Percentiles rank a stretch among this genome's conserved stretches.
Conservation (phyloP, 768 basidiomycete genomes). For the Boletales sp. region DNA sequence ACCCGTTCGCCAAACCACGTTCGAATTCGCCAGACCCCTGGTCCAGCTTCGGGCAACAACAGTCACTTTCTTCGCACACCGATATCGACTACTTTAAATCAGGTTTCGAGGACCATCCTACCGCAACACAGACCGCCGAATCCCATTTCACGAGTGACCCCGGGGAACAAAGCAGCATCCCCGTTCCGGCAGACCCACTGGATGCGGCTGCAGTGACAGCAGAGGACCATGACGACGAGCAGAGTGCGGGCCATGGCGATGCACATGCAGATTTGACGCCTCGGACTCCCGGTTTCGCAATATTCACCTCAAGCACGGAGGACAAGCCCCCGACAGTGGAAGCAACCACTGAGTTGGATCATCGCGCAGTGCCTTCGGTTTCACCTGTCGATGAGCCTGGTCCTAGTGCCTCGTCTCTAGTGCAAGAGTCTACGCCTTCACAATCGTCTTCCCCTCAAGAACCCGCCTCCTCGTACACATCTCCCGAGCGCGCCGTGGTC, state of each 20-base stretch:
- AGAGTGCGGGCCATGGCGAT: conserved; percentile 10
- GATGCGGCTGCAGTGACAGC: conserved; percentile 35
- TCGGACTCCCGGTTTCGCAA: conserved; percentile 49
- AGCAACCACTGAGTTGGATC: conserved; percentile 11
- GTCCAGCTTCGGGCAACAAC: conserved; percentile 53
- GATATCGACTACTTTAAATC: conserved; percentile 28
- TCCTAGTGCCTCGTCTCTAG: conserved; percentile 9
- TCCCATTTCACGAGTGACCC: conserved; percentile 35
- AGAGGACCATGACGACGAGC: conserved; percentile 32
- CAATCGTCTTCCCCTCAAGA: conserved; percentile 9
- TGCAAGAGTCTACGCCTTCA: conserved; percentile 11
- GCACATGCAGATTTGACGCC: conserved; percentile 12
- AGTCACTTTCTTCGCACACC: conserved; percentile 13
- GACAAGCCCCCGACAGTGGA: conserved; percentile 18
- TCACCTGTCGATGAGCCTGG: conserved; percentile 30
- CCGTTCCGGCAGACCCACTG: conserved; percentile 36
- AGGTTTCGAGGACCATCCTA: conserved; percentile 25
- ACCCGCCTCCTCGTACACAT: conserved; percentile 12
- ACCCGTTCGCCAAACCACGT: conserved; percentile 61
- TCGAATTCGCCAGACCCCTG: conserved; percentile 75
- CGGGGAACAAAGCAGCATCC: conserved; percentile 17
- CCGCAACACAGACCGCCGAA: conserved; percentile 27
- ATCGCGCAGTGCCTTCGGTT: conserved; percentile 31
- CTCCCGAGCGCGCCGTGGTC: conserved; percentile 25
- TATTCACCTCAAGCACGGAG: conserved; percentile 22